A percentile compares a stretch with the other conserved stretches of the same genome.
Evolutionary conservation across 1,284 basidiomycete genomes (phyloP).

Genomic region (Marasmius tenuissimus): DNA sequence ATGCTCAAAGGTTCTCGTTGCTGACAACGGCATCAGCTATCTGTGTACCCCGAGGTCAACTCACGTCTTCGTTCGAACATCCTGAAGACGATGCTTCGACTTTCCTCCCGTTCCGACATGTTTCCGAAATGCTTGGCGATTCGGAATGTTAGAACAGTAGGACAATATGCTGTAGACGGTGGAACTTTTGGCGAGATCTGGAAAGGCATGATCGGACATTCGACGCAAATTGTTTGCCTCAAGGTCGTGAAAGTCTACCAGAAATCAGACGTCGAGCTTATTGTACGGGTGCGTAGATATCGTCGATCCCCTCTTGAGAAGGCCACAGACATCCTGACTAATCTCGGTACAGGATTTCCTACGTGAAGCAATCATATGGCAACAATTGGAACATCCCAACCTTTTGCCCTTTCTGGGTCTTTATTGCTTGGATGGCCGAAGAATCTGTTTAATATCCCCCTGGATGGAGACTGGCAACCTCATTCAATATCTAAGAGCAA

Average conservation of each 20-base stretch:
- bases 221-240: not conserved
- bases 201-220: not conserved
- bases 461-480: conserved; percentile 5
- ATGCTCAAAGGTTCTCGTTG: not conserved
- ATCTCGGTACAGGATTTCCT: not conserved
- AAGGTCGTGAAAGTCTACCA: not conserved
- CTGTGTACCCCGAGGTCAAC: not conserved
- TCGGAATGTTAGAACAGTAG: not conserved
- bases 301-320: not conserved
- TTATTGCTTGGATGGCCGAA: not conserved
- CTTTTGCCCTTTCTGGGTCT: conserved; percentile 1
- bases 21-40: not conserved
- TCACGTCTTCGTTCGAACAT: not conserved
- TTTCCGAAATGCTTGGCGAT: not conserved
- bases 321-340: not conserved
- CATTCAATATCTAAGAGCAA: not conserved
- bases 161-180: not conserved
- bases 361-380: not conserved
- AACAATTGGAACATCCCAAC: not conserved
- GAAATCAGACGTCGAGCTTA: not conserved
- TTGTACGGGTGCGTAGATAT: not conserved
- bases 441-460: conserved; percentile 6
- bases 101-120: not conserved
- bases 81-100: not conserved
- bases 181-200: not conserved